phyloP scores from a whole-genome alignment of 129 eudicot genomes.

The Helianthus tuberosus region DNA sequence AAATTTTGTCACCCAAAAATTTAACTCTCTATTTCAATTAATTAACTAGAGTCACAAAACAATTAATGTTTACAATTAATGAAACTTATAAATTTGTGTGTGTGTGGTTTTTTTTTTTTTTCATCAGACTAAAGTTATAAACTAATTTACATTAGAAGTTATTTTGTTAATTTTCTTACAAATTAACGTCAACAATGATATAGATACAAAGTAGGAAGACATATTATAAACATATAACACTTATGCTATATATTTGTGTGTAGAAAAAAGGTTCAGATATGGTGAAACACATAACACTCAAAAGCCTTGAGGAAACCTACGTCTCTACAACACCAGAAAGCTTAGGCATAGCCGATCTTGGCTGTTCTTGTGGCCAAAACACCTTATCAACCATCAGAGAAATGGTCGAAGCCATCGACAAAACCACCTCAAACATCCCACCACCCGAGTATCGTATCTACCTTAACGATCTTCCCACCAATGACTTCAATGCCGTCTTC shows the following conservation, averaged over 20 bases:
- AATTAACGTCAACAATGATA: no score
- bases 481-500: constrained; percentile 86
- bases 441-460: constrained; percentile 66
- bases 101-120: no score
- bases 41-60: no score
- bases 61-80: no score
- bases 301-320: constrained; percentile 61
- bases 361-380: constrained; percentile 86
- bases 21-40: no score
- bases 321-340: constrained; percentile 53
- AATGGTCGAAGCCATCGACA: constrained; percentile 54
- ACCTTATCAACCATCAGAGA: constrained; percentile 66
- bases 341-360: constrained; percentile 88
- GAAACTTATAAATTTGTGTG: no score
- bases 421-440: constrained; percentile 28
- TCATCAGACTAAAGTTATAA: no score
- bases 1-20: no score
- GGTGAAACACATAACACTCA: constrained; percentile 74
- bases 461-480: constrained; percentile 85
- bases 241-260: background rate
- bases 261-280: constrained; percentile 82
- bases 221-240: background rate
- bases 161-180: no score
- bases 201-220: no score
- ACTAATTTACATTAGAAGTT: no score